Evolutionary conservation across 179 eudicot genomes (phyloP).

Genomic region (Drosera spatulata): DNA sequence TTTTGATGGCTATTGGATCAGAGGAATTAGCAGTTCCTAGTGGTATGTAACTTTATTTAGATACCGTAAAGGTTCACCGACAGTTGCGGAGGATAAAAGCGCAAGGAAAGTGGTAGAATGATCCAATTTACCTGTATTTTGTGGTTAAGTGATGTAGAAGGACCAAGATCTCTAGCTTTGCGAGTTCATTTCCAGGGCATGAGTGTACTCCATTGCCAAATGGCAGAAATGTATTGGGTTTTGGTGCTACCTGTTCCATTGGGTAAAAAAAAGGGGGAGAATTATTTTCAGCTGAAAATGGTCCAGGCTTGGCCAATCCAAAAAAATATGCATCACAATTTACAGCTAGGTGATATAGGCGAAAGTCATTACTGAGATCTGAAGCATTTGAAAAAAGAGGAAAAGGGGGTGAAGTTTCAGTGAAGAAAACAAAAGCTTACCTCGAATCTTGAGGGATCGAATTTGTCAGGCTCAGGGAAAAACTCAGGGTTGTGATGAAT

Average conservation of each 20-base stretch:
- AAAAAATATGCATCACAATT: not conserved
- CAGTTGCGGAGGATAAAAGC: too few species aligned
- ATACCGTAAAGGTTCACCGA: too few species aligned
- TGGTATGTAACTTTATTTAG: too few species aligned
- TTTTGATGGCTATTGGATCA: too few species aligned
- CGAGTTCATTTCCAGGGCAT: slow-evolving; percentile 93
- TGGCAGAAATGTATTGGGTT: slow-evolving; percentile 84
- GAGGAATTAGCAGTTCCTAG: too few species aligned
- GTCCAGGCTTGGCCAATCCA: not conserved
- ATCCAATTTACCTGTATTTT: slow-evolving; percentile 52
- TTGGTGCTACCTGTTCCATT: slow-evolving; percentile 50
- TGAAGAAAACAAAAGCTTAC: slow-evolving; percentile 19
- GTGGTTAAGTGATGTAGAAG: slow-evolving; percentile 78
- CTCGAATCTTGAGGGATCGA: slow-evolving; percentile 97
- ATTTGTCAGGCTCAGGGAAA: slow-evolving; percentile 72
- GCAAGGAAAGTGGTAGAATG: too few species aligned
- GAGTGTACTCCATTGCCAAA: slow-evolving; percentile 90
- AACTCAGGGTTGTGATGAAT: slow-evolving; percentile 75
- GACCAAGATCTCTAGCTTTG: slow-evolving; percentile 71
- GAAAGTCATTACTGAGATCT: too few species aligned
- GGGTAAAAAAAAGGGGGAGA: not conserved
- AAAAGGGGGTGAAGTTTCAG: not conserved
- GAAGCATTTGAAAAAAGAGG: too few species aligned
- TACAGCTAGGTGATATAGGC: not conserved
- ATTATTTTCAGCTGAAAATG: slow-evolving; percentile 4